Conservation (phyloP, 352 stramenopile genomes). For the Phytophthora constricta region DNA sequence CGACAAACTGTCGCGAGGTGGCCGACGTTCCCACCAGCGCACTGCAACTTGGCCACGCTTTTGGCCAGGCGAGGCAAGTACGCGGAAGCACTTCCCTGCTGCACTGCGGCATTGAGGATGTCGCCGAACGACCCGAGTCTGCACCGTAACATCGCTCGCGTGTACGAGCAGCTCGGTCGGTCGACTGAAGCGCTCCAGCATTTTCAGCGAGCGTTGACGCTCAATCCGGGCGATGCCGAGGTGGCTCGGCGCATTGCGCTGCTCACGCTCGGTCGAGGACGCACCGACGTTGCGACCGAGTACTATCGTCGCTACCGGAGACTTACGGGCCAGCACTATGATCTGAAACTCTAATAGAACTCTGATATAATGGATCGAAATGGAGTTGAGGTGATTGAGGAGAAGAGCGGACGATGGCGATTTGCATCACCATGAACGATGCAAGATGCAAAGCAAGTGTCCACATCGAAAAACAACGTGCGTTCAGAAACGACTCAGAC, state of each 20-base stretch:
- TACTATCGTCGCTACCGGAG: slow-evolving; percentile 55
- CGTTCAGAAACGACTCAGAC: slow-evolving; percentile 36
- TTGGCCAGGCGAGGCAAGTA: slow-evolving; percentile 52
- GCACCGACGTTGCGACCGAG: slow-evolving; percentile 32
- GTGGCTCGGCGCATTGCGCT: slow-evolving; percentile 53
- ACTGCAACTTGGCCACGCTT: slow-evolving; percentile 66
- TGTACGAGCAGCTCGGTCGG: slow-evolving; percentile 63
- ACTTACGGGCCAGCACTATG: slow-evolving; percentile 60
- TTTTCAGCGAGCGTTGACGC: slow-evolving; percentile 44
- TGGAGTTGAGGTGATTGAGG: slow-evolving; percentile 10
- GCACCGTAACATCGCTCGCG: slow-evolving; percentile 63
- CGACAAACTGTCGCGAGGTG: slow-evolving; percentile 48
- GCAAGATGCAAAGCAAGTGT: not conserved
- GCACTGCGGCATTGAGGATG: slow-evolving; percentile 43
- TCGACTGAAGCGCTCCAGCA: slow-evolving; percentile 52
- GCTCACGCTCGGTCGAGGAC: slow-evolving; percentile 43
- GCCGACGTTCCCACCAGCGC: slow-evolving; percentile 55
- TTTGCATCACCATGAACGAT: not conserved
- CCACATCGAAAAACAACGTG: not conserved
- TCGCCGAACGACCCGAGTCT: slow-evolving; percentile 50
- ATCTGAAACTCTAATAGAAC: slow-evolving; percentile 63
- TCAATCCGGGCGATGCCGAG: slow-evolving; percentile 48
- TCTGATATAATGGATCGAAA: slow-evolving; percentile 14
- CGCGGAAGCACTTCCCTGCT: slow-evolving; percentile 48
- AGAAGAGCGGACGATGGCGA: no score